Evolutionary conservation across 1,139 yeast species (phyloP), one percentile per base, ranked within the genome.

Genomic region (Suhomyces ambrosiae): DNA sequence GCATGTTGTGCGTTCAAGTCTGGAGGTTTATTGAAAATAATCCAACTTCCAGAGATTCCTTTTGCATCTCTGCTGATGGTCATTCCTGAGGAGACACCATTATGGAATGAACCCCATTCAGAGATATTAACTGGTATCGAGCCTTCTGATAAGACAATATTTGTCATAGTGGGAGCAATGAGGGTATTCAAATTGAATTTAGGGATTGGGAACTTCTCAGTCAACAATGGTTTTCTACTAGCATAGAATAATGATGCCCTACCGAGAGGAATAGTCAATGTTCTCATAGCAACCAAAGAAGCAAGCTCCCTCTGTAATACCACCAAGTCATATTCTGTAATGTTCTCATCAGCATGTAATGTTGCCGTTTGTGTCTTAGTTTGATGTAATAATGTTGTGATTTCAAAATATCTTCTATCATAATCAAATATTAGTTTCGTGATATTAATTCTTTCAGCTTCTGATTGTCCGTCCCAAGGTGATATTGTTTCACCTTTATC

Each of bases 101-200:
- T 86, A 52, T 92, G 97, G 56, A 92, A 94, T 44, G 80, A 78
- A 0, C 96, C 96, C 97, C 97, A 90, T 31, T 81, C 80, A 16
- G 77, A 56, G 4, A 74, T 62, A 12, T 68, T 74, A 4, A 71
- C 67, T 11, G 78, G 71, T 7, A 86, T 58, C 0, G 75, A 55
- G 2, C 76, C 80, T 41, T 74, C 78, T 3, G 82, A 82, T 3
- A 82, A 61, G 1, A 82, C 70, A 1, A 87, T 77, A 18, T 81
- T 85, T 3, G 80, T 73, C 62, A 81, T 80, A 35, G 72, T 68
- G 0, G 97, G 95, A 12, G 79, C 67, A 35, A 90, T 77, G 16
- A 78, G 53, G 0, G 88, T 76, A 43, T 76, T 79, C 47, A 87
- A 79, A 53, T 87, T 86, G 57, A 92, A 68, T 42, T 78, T 79